Conservation (phyloP, 164 flowering plant genomes). For the Vitis amurensis region DNA sequence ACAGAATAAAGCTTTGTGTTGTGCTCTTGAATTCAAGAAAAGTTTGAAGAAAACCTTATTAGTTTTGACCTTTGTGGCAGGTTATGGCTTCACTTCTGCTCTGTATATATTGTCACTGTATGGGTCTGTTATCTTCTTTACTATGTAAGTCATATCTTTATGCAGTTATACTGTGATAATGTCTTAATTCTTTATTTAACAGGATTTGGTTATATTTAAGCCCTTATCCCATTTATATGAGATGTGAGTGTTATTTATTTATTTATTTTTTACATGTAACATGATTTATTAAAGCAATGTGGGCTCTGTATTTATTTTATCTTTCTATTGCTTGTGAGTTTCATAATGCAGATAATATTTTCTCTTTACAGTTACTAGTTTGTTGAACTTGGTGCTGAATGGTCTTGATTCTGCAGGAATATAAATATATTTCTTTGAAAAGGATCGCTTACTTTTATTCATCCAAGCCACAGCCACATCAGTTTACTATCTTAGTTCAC, state of each 20-base stretch:
- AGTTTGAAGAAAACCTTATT: slow-evolving; percentile 7
- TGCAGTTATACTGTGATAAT: neutral
- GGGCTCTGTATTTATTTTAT: too few species aligned
- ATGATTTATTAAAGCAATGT: too few species aligned
- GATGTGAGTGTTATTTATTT: too few species aligned
- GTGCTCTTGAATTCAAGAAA: neutral
- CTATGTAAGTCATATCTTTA: slow-evolving; percentile 48
- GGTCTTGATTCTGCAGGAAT: slow-evolving; percentile 66
- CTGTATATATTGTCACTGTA: slow-evolving; percentile 71
- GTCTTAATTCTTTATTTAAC: neutral
- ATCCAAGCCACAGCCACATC: slow-evolving; percentile 83
- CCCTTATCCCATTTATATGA: too few species aligned
- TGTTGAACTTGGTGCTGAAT: slow-evolving; percentile 1
- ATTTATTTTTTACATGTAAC: too few species aligned
- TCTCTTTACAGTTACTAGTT: neutral
- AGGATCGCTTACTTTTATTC: slow-evolving; percentile 67
- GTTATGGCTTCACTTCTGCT: slow-evolving; percentile 88
- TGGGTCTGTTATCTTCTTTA: slow-evolving; percentile 80
- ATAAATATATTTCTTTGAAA: slow-evolving; percentile 59
- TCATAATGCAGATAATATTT: neutral
- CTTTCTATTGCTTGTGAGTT: neutral
- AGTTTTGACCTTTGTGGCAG: slow-evolving; percentile 38
- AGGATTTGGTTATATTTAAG: neutral
- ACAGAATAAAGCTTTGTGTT: neutral
- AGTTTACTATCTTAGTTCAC: slow-evolving; percentile 83